Conservation (phyloP, 169 alveolate species). For the Babesia microti region DNA sequence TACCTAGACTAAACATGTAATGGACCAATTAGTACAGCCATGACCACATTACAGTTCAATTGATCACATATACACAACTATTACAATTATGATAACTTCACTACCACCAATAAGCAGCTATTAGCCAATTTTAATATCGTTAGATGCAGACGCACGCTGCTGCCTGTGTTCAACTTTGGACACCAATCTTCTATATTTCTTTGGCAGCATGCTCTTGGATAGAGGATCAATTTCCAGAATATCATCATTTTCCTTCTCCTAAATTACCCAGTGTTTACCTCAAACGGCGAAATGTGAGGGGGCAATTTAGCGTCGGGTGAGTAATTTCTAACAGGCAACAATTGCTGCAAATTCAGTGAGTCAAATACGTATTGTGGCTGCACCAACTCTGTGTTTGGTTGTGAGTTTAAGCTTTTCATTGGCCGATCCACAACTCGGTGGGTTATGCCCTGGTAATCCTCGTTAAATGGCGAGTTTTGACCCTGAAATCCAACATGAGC, state of each 20-base stretch:
- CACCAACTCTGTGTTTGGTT: constrained; percentile 54
- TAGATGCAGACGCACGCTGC: no score
- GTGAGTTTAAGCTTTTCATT: constrained; percentile 42
- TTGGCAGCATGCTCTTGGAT: constrained; percentile 36
- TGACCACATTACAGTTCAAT: no score
- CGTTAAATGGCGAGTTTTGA: constrained; percentile 49
- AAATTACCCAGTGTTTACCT: constrained; percentile 13
- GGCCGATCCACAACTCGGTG: constrained; percentile 84
- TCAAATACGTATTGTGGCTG: constrained; percentile 93
- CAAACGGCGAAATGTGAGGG: constrained; percentile 91
- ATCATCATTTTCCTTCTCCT: constrained; percentile 15
- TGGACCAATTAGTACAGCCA: no score
- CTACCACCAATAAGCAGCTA: no score
- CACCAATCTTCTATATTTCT: constrained; percentile 34
- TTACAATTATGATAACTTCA: no score
- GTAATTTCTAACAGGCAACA: constrained; percentile 79
- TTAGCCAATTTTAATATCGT: no score
- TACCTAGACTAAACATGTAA: no score
- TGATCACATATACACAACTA: no score
- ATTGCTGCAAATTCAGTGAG: constrained; percentile 69
- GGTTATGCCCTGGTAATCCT: constrained; percentile 66
- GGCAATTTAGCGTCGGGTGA: constrained; percentile 83
- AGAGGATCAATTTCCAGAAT: no score
- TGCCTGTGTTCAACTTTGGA: constrained; percentile 44
- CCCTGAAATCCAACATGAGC: constrained; percentile 72